Conservation (phyloP, 441 rosid species). For the Euphorbia celastroides region DNA sequence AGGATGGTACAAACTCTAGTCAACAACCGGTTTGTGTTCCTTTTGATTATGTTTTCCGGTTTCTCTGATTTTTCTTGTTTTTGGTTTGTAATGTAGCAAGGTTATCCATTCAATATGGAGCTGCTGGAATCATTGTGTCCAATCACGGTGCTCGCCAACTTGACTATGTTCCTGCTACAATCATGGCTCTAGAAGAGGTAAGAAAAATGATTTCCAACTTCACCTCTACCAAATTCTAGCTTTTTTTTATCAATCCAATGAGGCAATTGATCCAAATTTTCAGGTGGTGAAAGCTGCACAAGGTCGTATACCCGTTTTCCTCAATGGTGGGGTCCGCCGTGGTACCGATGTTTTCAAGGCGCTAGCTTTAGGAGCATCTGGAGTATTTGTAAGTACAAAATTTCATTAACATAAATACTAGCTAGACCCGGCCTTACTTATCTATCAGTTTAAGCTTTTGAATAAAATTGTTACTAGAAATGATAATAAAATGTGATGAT, state of each 20-base stretch:
- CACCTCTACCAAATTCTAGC: neutral
- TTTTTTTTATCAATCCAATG: neutral
- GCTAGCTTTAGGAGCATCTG: conserved; percentile 92
- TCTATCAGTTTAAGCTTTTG: no score
- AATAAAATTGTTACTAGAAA: no score
- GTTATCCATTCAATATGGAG: conserved; percentile 71
- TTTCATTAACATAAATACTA: no score
- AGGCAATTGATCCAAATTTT: conserved; percentile 4
- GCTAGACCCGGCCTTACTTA: no score
- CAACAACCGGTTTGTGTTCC: neutral
- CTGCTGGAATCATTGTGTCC: conserved; percentile 89
- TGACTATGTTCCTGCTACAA: conserved; percentile 89
- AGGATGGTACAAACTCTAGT: conserved; percentile 51
- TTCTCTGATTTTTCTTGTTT: neutral
- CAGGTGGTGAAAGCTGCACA: conserved; percentile 88
- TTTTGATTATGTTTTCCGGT: neutral
- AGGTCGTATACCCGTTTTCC: conserved; percentile 79
- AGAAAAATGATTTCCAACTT: neutral
- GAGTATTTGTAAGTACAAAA: conserved; percentile 87
- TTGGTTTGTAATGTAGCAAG: conserved; percentile 45
- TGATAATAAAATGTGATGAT: no score
- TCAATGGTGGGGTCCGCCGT: conserved; percentile 93
- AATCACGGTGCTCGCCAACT: conserved; percentile 99
- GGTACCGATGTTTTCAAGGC: conserved; percentile 98
- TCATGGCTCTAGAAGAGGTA: conserved; percentile 92